Evolutionary conservation across 2,329 filamentous ascomycete species (phyloP).

Genomic region (Coniochaeta sp.): DNA sequence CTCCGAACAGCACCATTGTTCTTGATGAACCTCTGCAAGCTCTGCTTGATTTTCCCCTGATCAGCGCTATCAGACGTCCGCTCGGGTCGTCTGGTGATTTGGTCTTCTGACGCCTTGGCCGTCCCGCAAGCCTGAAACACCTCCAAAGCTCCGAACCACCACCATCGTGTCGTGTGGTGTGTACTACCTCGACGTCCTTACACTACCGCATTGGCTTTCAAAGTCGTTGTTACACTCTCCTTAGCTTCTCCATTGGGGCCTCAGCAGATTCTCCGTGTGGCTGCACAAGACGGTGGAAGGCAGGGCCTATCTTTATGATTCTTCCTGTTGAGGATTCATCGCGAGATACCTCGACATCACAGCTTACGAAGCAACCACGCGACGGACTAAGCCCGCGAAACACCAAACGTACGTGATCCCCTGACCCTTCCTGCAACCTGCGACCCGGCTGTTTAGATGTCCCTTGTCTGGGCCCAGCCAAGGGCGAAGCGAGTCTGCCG

Average conservation of each 20-base stretch:
- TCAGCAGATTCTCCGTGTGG: neutral
- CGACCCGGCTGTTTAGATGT: slow-evolving; percentile 23
- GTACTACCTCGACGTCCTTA: slow-evolving; percentile 19
- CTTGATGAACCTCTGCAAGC: slow-evolving; percentile 11
- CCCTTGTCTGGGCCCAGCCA: slow-evolving; percentile 16
- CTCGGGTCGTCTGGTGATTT: slow-evolving; percentile 6
- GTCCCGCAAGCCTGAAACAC: slow-evolving; percentile 3
- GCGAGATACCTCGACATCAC: neutral
- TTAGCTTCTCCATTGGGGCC: slow-evolving; percentile 9
- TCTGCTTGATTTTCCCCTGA: slow-evolving; percentile 27
- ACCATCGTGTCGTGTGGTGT: slow-evolving; percentile 10
- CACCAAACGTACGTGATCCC: slow-evolving; percentile 33
- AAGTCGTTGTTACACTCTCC: slow-evolving; percentile 13
- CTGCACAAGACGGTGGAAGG: neutral
- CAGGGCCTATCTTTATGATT: neutral
- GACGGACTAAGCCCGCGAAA: slow-evolving; percentile 28
- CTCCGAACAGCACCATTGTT: neutral
- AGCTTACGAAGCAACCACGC: neutral
- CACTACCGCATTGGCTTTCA: slow-evolving; percentile 24
- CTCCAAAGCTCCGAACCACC: neutral
- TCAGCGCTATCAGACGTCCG: slow-evolving; percentile 21
- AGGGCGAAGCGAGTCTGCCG: slow-evolving; percentile 14
- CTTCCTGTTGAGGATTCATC: neutral
- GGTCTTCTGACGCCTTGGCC: neutral
- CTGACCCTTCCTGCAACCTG: slow-evolving; percentile 23